Conservation (phyloP, 345 rosid species). For the Lumnitzera racemosa region DNA sequence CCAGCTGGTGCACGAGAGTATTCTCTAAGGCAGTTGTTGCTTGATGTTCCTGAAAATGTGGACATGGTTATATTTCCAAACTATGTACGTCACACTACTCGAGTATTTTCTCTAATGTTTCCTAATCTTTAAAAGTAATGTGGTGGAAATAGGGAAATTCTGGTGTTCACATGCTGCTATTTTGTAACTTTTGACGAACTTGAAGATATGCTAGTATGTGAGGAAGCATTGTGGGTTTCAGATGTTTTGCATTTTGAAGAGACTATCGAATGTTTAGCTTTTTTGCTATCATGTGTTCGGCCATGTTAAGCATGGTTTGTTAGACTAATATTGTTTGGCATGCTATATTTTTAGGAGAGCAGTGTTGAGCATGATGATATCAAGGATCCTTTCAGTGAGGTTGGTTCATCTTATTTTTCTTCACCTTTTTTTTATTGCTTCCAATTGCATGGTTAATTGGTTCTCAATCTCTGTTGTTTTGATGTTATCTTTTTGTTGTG, state of each 20-base stretch:
- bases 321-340: background rate
- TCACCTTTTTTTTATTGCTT: background rate
- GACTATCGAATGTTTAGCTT: no score
- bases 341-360: slow-evolving; percentile 55
- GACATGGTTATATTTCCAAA: slow-evolving; percentile 95
- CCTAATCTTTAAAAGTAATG: no score
- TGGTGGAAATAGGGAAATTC: no score
- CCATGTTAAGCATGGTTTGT: background rate
- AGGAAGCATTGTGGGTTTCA: no score
- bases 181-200: no score
- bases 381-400: slow-evolving; percentile 94
- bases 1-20: slow-evolving; percentile 92
- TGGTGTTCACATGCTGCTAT: no score
- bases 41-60: slow-evolving; percentile 74
- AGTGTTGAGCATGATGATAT: slow-evolving; percentile 82
- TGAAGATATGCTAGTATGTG: no score
- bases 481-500: no score
- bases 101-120: background rate
- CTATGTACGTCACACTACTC: slow-evolving; percentile 57
- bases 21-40: slow-evolving; percentile 75
- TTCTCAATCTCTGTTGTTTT: no score
- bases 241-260: no score
- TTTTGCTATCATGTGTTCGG: background rate
- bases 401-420: slow-evolving; percentile 15
- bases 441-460: no score